Base-by-base conservation (phyloP, 192 early-diverging fungal species). In the Podila verticillata region DNA sequence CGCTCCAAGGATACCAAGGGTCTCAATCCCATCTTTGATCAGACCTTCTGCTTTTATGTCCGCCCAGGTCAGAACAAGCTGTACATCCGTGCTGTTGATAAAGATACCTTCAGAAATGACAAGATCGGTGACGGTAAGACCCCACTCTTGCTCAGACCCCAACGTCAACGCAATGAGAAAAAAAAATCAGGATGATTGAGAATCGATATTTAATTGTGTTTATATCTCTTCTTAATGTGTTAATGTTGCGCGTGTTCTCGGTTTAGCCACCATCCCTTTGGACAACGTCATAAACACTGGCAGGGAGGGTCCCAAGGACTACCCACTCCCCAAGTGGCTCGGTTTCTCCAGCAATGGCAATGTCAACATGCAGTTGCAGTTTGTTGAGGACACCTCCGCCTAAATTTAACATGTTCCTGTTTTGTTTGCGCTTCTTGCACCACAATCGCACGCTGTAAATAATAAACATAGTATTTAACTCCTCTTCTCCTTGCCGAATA, bases 51-150 rank as follows among this genome's bases (percentile, higher is more conserved):
- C 30, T 69, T 61, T n/a, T 69, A 61, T n/a, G 67, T 69, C 30
- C 44, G 47, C 20, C 47, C 58, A 17, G 67, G 67, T 10, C 67
- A 69, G 58, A 61, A 80, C 51, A 80, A 74, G 39, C 66, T 84
- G 2, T 68, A 84, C 12, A 22, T 80, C 32, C 39, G 73, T 48
- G 75, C 70, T 9, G 47, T 70, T 12, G 82, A 84, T 51, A 70
- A 74, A 44, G 82, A 84, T 58, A 39, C 51, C 12, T 61, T 84
- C 24, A 60, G 71, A 7, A 62, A 64, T 63, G 82, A 80, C 49
- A 78, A 67, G 68, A 74, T 80, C 51, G 82, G 82, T 49, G 74
- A 84, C 3, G 48, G 51, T 54, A 54, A 24, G 51, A 8, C 17
- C 6, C 24, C 8, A 22, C 22, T 24, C 9, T 17, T 12, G 8